Conservation (phyloP, 306 rosid species). For the Canavalia gladiata region DNA sequence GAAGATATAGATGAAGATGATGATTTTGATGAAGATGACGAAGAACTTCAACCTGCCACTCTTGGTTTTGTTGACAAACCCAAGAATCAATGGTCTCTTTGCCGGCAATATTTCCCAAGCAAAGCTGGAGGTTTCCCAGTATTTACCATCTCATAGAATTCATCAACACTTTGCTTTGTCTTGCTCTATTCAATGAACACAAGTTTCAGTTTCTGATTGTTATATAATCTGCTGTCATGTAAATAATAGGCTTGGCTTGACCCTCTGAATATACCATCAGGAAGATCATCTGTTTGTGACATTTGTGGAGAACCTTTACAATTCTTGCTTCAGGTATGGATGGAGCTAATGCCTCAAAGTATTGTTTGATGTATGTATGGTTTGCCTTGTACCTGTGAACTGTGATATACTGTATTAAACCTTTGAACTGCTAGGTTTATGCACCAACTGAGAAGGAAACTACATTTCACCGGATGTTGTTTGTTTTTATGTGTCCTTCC, state of each 20-base stretch:
- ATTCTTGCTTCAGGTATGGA: constrained; percentile 81
- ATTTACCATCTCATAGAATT: constrained; percentile 35
- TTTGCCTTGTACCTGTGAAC: constrained; percentile 23
- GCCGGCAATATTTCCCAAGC: constrained; percentile 77
- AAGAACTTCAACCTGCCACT: constrained; percentile 53
- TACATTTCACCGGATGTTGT: constrained; percentile 82
- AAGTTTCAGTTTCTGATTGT: background rate
- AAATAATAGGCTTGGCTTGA: constrained; percentile 89
- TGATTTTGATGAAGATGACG: constrained; percentile 54
- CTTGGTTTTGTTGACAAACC: constrained; percentile 79
- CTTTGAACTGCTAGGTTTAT: constrained; percentile 64
- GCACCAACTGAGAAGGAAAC: constrained; percentile 72
- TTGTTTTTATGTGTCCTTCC: constrained; percentile 86
- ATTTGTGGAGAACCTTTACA: constrained; percentile 78
- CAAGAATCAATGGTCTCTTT: constrained; percentile 60
- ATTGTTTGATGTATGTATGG: background rate
- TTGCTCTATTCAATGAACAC: background rate
- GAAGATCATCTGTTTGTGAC: constrained; percentile 72
- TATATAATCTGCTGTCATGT: background rate
- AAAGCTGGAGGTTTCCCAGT: constrained; percentile 96
- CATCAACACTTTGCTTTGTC: background rate
- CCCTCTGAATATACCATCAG: constrained; percentile 77
- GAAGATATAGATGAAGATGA: constrained; percentile 20
- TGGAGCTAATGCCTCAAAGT: background rate
- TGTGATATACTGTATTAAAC: constrained; percentile 31